Evolutionary conservation across 345 rosid species (phyloP).

Genomic region (Eucalyptus guilfoylei): DNA sequence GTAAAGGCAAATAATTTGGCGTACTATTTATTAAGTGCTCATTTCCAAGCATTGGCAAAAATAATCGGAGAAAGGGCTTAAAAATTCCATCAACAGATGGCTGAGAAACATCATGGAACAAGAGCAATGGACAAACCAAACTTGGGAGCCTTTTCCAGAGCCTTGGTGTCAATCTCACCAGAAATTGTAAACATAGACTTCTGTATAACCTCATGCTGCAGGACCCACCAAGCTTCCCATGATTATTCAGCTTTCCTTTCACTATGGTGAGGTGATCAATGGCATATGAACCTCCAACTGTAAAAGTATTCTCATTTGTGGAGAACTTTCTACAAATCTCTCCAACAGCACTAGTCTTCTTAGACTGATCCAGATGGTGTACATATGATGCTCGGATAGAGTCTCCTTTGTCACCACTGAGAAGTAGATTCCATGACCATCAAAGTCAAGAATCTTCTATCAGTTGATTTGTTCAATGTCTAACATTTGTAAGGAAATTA

Average conservation of each 20-base stretch:
- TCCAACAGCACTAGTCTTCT: conserved; percentile 60
- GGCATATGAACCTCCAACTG: conserved; percentile 70
- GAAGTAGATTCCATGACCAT: background rate
- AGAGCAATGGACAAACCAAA: conserved; percentile 76
- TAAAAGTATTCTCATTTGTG: conserved; percentile 75
- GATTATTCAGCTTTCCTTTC: conserved; percentile 82
- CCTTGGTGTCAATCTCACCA: conserved; percentile 78
- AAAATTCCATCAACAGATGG: background rate
- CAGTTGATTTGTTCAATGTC: background rate
- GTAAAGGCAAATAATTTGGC: background rate
- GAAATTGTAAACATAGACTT: conserved; percentile 69
- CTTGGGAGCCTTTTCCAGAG: conserved; percentile 69
- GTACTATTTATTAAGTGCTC: conserved; percentile 2
- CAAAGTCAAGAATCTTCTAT: background rate
- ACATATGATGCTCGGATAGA: conserved; percentile 63
- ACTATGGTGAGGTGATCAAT: conserved; percentile 60
- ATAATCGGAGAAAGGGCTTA: background rate
- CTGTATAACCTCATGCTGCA: conserved; percentile 83
- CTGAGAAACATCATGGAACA: conserved; percentile 32
- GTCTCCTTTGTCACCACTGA: conserved; percentile 92
- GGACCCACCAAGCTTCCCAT: conserved; percentile 73
- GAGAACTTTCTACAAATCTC: conserved; percentile 79
- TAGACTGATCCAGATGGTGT: conserved; percentile 52
- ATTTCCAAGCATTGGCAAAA: conserved; percentile 1
- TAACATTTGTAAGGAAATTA: background rate